Evolutionary conservation across 2,329 filamentous ascomycete genomes (phyloP).

Genomic region (Aspergillus ochraceus): DNA sequence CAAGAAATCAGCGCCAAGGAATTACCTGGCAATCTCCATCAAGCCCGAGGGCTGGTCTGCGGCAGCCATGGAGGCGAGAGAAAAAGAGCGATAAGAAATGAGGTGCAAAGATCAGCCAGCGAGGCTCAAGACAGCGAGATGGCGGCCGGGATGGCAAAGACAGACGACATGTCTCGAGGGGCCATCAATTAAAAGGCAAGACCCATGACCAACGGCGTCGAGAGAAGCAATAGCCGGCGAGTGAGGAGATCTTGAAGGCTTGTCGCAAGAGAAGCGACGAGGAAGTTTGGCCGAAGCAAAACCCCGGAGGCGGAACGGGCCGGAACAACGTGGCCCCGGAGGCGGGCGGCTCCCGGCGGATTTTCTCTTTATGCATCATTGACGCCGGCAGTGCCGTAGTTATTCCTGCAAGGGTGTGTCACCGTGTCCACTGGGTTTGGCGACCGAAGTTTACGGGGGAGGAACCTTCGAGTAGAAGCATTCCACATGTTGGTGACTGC

Average conservation of each 20-base stretch:
- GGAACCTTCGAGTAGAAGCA: not conserved
- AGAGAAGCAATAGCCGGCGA: conserved; percentile 62
- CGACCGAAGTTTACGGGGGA: too few relatives aligned
- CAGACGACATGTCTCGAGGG: conserved; percentile 20
- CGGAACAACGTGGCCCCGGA: conserved; percentile 15
- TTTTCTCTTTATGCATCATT: too few relatives aligned
- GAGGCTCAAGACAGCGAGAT: conserved; percentile 14
- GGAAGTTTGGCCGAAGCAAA: conserved; percentile 14
- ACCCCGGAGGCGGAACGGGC: conserved; percentile 16
- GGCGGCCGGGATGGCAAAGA: conserved; percentile 12
- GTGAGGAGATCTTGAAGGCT: conserved; percentile 56
- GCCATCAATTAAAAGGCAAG: conserved; percentile 16
- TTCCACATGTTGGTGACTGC: not conserved
- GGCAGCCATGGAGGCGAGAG: conserved; percentile 34
- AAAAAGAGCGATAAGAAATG: conserved; percentile 2
- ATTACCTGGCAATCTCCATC: conserved; percentile 45
- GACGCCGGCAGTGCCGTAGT: too few relatives aligned
- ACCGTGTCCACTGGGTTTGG: too few relatives aligned
- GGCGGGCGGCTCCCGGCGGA: too few relatives aligned
- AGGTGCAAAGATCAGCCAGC: conserved; percentile 1
- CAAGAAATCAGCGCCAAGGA: not conserved
- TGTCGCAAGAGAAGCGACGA: conserved; percentile 8
- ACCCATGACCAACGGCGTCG: conserved; percentile 39
- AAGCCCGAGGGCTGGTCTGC: conserved; percentile 42
- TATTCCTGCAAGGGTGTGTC: too few relatives aligned